Base-by-base conservation (phyloP, 805 yeast species). In the Nakazawaea populi region DNA sequence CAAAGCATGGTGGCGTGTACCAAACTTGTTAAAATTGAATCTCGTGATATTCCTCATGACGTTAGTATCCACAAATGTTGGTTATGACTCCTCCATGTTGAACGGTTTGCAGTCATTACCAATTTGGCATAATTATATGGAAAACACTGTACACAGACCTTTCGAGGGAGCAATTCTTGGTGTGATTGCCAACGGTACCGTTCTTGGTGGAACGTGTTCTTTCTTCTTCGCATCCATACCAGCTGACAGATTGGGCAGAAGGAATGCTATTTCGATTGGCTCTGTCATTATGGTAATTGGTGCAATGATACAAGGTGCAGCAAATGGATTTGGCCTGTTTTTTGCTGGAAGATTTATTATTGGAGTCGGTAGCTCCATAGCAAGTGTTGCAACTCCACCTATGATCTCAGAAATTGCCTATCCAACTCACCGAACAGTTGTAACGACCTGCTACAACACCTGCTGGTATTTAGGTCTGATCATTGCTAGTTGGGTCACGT, bases 391-490 rank as follows among this genome's bases (percentile, higher is more conserved):
- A 9, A 64, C 76, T 35, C 78, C 80, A 28, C 52, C 75, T 1
- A 63, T 75, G 60, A 70, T 76, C 44, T 67, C 79, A 10, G 81
- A 77, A 55, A 47, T 75, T 24, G 63, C 78, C 2, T 75, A 60
- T 55, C 79, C 79, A 32, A 54, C 65, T 4, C 73, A 70, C 48
- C 64, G 76, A 60, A 56, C 63, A 32, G 57, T 65, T 28, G 60
- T 62, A 31, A 71, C 75, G 35, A 67, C 75, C 30, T 67, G 67
- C 51, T 76, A 70, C 63, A 77, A 76, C 57, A 68, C 72, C 9
- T 72, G 73, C 54, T 78, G 80, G 81, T 76, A 74, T 56, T 57
- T 76, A 38, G 83, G 83, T 44, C 79, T 80, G n/a, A 59, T 76
- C 51, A 60, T 78, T 44, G 77, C 82, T 6, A 76, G 79, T 30